Evolutionary conservation across 805 yeast genomes (phyloP).

Genomic region (Lachancea sp.): DNA sequence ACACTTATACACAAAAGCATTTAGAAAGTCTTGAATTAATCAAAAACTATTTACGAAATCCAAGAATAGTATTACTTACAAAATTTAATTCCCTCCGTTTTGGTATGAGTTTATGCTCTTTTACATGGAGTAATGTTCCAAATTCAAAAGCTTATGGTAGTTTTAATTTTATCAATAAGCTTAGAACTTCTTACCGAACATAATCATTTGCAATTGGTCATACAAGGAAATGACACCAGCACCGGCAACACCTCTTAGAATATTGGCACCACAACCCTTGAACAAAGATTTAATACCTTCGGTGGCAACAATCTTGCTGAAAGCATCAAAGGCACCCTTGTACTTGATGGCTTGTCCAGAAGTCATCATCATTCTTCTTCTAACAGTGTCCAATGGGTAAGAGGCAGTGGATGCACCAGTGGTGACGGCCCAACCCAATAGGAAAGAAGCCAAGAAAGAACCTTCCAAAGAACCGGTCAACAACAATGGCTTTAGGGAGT

Average conservation of each 20-base stretch:
- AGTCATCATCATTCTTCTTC: conserved; percentile 99
- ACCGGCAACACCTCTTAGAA: conserved; percentile 99
- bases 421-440: conserved; percentile 96
- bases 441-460: conserved; percentile 90
- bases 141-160: conserved; percentile 1
- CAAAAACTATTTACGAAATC: conserved; percentile 6
- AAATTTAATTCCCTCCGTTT: conserved; percentile 3
- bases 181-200: conserved; percentile 94
- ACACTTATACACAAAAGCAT: neutral
- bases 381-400: conserved; percentile 97
- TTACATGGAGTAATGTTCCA: conserved; percentile 1
- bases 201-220: conserved; percentile 91
- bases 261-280: conserved; percentile 99
- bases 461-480: conserved; percentile 93
- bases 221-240: conserved; percentile 98
- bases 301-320: conserved; percentile 86
- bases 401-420: conserved; percentile 98
- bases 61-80: conserved; percentile 6
- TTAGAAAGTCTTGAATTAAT: conserved; percentile 4
- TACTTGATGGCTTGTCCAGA: conserved; percentile 98
- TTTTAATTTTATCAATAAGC: conserved; percentile 2
- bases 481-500: conserved; percentile 91
- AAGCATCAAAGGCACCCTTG: conserved; percentile 91
- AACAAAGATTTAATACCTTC: conserved; percentile 90
- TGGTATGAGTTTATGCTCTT: conserved; percentile 5